Conservation (phyloP, 2,329 filamentous ascomycete species). For the Rhytidhysteron rufulum region DNA sequence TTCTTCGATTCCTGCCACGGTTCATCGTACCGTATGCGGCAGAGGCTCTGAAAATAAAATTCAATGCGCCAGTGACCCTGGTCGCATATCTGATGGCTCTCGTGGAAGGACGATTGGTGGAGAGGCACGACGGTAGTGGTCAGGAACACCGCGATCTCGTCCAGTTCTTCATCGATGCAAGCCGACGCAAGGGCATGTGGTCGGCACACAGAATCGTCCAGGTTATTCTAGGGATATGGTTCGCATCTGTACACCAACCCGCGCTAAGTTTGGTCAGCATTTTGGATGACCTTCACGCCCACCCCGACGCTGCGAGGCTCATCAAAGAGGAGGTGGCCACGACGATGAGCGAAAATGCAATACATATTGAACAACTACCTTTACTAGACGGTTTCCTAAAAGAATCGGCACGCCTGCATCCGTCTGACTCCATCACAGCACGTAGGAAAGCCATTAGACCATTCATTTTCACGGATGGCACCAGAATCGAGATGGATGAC, state of each 20-base stretch:
- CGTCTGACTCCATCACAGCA: constrained; percentile 4
- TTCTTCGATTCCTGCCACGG: constrained; percentile 2
- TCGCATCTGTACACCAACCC: constrained; percentile 5
- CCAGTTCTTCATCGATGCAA: constrained; percentile 5
- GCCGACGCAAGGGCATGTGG: constrained; percentile 1
- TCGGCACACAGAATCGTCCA: constrained; percentile 4
- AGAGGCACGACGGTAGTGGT: background rate
- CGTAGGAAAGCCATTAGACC: constrained; percentile 2
- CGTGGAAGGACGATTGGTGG: constrained; percentile 1
- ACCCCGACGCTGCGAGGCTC: background rate
- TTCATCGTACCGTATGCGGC: background rate
- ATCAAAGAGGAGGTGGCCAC: background rate
- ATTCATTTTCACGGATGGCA: too few species aligned
- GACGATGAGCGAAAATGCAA: background rate
- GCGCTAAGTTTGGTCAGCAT: constrained; percentile 3
- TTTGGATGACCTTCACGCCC: constrained; percentile 2
- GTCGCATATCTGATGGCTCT: constrained; percentile 1
- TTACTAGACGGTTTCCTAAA: constrained; percentile 6
- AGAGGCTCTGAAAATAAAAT: background rate
- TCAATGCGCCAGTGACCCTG: background rate
- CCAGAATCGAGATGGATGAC: too few species aligned
- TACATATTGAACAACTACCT: constrained; percentile 1
- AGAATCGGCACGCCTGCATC: constrained; percentile 4
- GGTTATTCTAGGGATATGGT: constrained; percentile 5
- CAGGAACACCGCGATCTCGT: background rate